A percentile compares a stretch with the other conserved stretches of the same genome.
These are phyloP conservation scores for Globisporangium rhizosaccharum DNA, from an alignment of 352 stramenopile genomes.

Conservation along the genomic window DNA sequence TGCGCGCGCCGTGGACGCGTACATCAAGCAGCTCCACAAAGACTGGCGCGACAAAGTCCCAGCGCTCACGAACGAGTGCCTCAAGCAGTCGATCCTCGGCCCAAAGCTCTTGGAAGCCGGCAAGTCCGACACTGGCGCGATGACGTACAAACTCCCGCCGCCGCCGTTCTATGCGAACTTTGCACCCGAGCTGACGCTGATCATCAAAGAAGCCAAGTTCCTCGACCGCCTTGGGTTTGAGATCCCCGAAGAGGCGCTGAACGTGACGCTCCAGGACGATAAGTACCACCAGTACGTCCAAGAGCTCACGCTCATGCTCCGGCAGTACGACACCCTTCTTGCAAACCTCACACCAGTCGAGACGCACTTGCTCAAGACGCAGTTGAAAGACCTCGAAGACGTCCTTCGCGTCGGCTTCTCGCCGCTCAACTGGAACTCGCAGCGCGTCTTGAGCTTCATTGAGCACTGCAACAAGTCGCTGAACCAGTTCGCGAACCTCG, in stretches of 20 bases:
- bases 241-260: conserved; percentile 92
- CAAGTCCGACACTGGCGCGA: conserved; percentile 70
- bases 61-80: conserved; percentile 86
- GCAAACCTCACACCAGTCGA: conserved; percentile 85
- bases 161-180: conserved; percentile 95
- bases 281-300: conserved; percentile 95
- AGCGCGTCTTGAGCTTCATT: conserved; percentile 94
- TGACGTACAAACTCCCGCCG: conserved; percentile 79
- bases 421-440: conserved; percentile 96
- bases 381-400: conserved; percentile 88
- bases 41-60: conserved; percentile 91
- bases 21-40: conserved; percentile 90
- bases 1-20: conserved; percentile 88
- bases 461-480: conserved; percentile 90
- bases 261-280: conserved; percentile 95
- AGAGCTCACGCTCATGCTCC: conserved; percentile 89
- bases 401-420: conserved; percentile 89
- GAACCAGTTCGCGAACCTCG: conserved; percentile 91
- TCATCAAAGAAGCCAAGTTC: conserved; percentile 96
- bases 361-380: conserved; percentile 79
- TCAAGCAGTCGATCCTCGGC: conserved; percentile 92
- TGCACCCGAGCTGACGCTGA: conserved; percentile 86
- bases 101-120: conserved; percentile 70
- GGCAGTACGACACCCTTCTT: conserved; percentile 87
- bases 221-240: conserved; percentile 94